Evolutionary conservation across 2,329 filamentous ascomycete genomes (phyloP).

Genomic region (Phaeosphaeria sp.): DNA sequence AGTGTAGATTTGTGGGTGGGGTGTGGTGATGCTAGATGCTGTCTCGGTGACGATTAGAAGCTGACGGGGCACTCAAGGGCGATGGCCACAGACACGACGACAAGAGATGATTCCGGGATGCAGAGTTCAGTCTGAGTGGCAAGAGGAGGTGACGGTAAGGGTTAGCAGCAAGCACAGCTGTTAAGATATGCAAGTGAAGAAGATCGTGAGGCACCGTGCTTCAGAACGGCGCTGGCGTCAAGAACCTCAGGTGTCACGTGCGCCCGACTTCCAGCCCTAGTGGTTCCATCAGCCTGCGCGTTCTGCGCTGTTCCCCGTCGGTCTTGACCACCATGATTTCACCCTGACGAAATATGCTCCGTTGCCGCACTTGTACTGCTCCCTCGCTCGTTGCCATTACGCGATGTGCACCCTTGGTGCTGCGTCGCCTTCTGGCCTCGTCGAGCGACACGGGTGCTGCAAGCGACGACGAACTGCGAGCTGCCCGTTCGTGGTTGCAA

Average conservation of each 20-base stretch:
- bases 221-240: neutral
- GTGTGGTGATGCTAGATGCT: constrained; percentile 18
- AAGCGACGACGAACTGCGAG: constrained; percentile 40
- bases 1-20: constrained; percentile 16
- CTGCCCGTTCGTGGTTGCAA: constrained; percentile 65
- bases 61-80: constrained; percentile 1
- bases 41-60: constrained; percentile 12
- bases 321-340: neutral
- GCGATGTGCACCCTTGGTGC: constrained; percentile 10
- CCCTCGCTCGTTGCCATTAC: constrained; percentile 9
- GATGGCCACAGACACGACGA: constrained; percentile 9
- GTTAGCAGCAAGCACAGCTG: constrained; percentile 24
- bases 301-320: constrained; percentile 5
- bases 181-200: constrained; percentile 14
- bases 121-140: constrained; percentile 18
- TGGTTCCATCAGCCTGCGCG: neutral
- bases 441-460: constrained; percentile 10
- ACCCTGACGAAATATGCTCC: constrained; percentile 6
- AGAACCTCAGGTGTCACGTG: neutral
- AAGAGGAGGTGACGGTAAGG: constrained; percentile 20
- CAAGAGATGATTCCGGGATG: constrained; percentile 3
- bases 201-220: neutral
- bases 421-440: constrained; percentile 12
- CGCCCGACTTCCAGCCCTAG: neutral
- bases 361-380: constrained; percentile 3